Evolutionary conservation across 2,329 filamentous ascomycete genomes (phyloP), one percentile per base, ranked within the genome.

Genomic region (Ciborinia camelliae): DNA sequence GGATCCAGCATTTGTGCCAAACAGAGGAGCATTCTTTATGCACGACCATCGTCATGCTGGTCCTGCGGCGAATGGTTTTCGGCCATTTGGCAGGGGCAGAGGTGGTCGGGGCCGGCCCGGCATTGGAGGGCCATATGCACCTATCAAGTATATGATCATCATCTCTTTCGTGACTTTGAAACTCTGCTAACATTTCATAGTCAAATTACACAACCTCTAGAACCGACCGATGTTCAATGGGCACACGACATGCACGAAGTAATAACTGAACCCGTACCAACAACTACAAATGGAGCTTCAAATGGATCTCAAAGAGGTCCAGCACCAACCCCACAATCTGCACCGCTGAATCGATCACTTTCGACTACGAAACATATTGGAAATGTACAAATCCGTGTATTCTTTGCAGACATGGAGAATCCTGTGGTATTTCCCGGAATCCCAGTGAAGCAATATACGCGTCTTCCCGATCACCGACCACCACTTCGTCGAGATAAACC

Each of bases 401-500:
- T 84, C 68, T 80, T 99, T 58, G 89, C 91, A 2, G 84, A 86
- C 28, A 90, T 96, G 85, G 85, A 87, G 71, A 82, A 84, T 37
- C 85, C 92, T 7, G 84, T 89, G 53, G 79, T 85, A 50, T 92
- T 94, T 75, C 81, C 90, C 37, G 88, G 88, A 67, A 86, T 96
- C 68, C 86, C 90, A 54, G 87, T 96, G 69, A 95, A 91, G 76
- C 90, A 95, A 73, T 94, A 99, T 77, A 97, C 92, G 48, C 92
- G 94, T 71, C 85, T 99, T 57, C 95, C 95, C 26, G 92, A 98
- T 75, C 95, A 98, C 77, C 88, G 95, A 28, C 95, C 95, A 26
- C 95, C 95, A 60, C 84, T 99, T 57, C 90, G 95, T 68, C 89
- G 95, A 72, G 95, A 99, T 79, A 99, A 98, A 76, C 95, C 95